phyloP scores from a whole-genome alignment of 495 filamentous ascomycete genomes.

The Talaromyces trachyspermus region DNA sequence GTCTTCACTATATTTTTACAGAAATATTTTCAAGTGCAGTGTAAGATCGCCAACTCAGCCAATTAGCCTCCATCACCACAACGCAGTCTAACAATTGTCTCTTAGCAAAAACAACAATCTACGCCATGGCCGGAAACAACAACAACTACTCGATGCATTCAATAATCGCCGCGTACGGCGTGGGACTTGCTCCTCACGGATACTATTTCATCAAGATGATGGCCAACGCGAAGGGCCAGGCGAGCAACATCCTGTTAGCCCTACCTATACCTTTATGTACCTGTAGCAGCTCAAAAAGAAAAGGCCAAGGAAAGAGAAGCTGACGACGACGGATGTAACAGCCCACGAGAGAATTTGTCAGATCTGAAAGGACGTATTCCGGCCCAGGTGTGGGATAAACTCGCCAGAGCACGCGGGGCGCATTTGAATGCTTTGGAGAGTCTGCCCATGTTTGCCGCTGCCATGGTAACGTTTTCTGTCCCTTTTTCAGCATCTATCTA shows the following conservation, averaged over 20 bases:
- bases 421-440: slow-evolving; percentile 25
- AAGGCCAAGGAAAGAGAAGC: neutral
- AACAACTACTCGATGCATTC: slow-evolving; percentile 21
- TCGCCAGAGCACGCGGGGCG: slow-evolving; percentile 18
- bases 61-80: neutral
- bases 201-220: slow-evolving; percentile 25
- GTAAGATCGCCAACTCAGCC: neutral
- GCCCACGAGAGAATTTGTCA: slow-evolving; percentile 22
- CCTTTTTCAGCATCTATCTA: neutral
- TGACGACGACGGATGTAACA: slow-evolving; percentile 1
- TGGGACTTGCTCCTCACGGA: slow-evolving; percentile 19
- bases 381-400: slow-evolving; percentile 17
- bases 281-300: neutral
- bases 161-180: slow-evolving; percentile 19
- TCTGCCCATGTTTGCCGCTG: slow-evolving; percentile 21
- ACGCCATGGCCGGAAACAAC: slow-evolving; percentile 8
- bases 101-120: neutral
- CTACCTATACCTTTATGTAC: too few species aligned
- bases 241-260: slow-evolving; percentile 19
- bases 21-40: neutral
- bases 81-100: neutral
- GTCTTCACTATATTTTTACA: too few species aligned
- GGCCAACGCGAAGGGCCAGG: slow-evolving; percentile 20
- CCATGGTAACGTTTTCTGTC: slow-evolving; percentile 21
- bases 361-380: slow-evolving; percentile 18